These are phyloP conservation scores for Vanderwaltozyma yarrowii DNA, from an alignment of 805 yeast species.

Conservation along the genomic window DNA sequence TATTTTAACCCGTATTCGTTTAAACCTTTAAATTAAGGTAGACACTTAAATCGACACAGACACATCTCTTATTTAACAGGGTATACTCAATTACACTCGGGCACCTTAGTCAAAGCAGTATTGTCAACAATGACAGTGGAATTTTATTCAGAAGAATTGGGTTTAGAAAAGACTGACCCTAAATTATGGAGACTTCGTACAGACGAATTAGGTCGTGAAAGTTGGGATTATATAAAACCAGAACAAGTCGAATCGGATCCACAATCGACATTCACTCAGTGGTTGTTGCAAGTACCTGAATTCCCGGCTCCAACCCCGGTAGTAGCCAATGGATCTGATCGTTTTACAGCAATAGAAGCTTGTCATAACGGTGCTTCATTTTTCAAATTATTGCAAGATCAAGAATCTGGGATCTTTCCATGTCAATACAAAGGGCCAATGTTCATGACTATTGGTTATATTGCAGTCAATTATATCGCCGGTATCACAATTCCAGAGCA, in stretches of 20 bases:
- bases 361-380: constrained; percentile 68
- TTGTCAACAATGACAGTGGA: constrained; percentile 3
- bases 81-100: too few relatives aligned
- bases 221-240: constrained; percentile 58
- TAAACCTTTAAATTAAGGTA: too few relatives aligned
- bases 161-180: constrained; percentile 59
- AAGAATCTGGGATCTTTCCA: constrained; percentile 75
- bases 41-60: too few relatives aligned
- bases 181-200: constrained; percentile 64
- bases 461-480: constrained; percentile 63
- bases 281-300: constrained; percentile 37
- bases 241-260: constrained; percentile 33
- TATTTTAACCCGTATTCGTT: too few relatives aligned
- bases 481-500: constrained; percentile 58
- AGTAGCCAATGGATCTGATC: constrained; percentile 14
- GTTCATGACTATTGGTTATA: constrained; percentile 90
- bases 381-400: constrained; percentile 60
- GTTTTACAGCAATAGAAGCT: constrained; percentile 43
- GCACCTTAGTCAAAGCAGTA: too few relatives aligned
- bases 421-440: constrained; percentile 95
- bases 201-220: constrained; percentile 64
- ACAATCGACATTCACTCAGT: constrained; percentile 48
- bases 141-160: constrained; percentile 59
- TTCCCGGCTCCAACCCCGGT: constrained; percentile 32
- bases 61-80: too few relatives aligned